A percentile compares a stretch with the other conserved stretches of the same genome.
phyloP scores from a whole-genome alignment of 495 filamentous ascomycete species.

The Cercophora scortea region DNA sequence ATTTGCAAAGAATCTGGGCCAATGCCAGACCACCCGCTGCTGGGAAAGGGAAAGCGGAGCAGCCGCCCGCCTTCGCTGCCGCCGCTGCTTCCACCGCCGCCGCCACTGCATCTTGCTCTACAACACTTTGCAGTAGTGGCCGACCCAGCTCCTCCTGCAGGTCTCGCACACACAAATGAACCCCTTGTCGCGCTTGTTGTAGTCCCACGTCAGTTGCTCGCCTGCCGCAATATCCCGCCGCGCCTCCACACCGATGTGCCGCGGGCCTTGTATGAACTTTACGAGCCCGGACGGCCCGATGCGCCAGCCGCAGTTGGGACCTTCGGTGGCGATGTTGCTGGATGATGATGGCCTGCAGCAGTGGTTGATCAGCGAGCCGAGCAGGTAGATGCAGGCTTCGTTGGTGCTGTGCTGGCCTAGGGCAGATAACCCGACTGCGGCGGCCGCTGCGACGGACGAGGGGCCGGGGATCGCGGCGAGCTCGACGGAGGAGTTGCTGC shows the following conservation, averaged over 20 bases:
- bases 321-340: background rate
- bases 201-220: slow-evolving; percentile 24
- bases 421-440: no score
- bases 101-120: background rate
- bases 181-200: slow-evolving; percentile 13
- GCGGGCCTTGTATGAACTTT: slow-evolving; percentile 6
- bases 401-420: background rate
- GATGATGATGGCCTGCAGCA: slow-evolving; percentile 13
- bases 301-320: slow-evolving; percentile 20
- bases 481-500: no score
- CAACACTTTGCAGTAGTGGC: slow-evolving; percentile 4
- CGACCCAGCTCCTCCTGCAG: slow-evolving; percentile 4
- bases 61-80: no score
- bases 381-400: slow-evolving; percentile 20
- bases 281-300: slow-evolving; percentile 13
- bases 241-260: slow-evolving; percentile 19
- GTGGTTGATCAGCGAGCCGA: slow-evolving; percentile 26
- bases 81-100: no score
- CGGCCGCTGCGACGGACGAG: no score
- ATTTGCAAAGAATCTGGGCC: no score
- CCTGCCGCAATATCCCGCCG: slow-evolving; percentile 15
- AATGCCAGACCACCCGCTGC: no score
- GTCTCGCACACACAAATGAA: slow-evolving; percentile 17
- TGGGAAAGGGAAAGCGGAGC: no score
- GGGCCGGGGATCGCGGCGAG: no score